phyloP scores from a whole-genome alignment of 140 eudicot species.

The Cichorium intybus region DNA sequence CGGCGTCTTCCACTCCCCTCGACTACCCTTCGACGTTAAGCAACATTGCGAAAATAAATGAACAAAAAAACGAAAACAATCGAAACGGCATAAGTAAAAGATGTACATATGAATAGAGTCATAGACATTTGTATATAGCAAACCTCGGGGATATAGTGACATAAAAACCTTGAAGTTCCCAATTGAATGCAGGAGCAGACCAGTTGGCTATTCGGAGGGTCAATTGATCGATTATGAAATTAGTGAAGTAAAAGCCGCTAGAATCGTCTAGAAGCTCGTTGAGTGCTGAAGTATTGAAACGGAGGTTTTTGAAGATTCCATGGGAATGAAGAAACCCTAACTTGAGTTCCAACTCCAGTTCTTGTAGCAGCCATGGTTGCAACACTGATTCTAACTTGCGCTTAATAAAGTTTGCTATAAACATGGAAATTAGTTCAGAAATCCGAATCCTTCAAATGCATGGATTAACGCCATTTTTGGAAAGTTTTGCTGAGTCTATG shows the following conservation, averaged over 20 bases:
- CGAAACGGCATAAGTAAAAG: slow-evolving; percentile 4
- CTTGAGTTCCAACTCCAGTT: slow-evolving; percentile 56
- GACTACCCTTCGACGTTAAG: slow-evolving; percentile 46
- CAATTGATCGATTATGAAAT: slow-evolving; percentile 47
- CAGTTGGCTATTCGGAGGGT: slow-evolving; percentile 45
- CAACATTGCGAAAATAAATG: slow-evolving; percentile 5
- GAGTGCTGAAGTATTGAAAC: slow-evolving; percentile 50
- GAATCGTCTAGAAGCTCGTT: slow-evolving; percentile 57
- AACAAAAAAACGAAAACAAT: background rate
- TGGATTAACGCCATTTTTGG: slow-evolving; percentile 20
- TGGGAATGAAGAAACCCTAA: slow-evolving; percentile 72
- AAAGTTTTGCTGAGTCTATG: slow-evolving; percentile 2
- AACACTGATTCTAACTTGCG: slow-evolving; percentile 53
- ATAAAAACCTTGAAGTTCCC: slow-evolving; percentile 63
- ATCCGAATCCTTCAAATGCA: background rate
- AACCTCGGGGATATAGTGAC: slow-evolving; percentile 60
- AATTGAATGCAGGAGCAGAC: slow-evolving; percentile 60
- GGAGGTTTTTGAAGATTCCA: slow-evolving; percentile 41
- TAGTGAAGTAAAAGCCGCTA: slow-evolving; percentile 42
- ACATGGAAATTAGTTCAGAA: slow-evolving; percentile 37
- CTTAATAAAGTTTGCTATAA: slow-evolving; percentile 40
- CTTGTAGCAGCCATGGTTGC: slow-evolving; percentile 75
- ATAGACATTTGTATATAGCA: slow-evolving; percentile 2
- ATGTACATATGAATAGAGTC: background rate
- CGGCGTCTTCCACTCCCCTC: slow-evolving; percentile 31